These are phyloP conservation scores for Pleurozium schreberi DNA, from an alignment of 225 moss, liverwort and hornwort genomes.

Conservation along the genomic window DNA sequence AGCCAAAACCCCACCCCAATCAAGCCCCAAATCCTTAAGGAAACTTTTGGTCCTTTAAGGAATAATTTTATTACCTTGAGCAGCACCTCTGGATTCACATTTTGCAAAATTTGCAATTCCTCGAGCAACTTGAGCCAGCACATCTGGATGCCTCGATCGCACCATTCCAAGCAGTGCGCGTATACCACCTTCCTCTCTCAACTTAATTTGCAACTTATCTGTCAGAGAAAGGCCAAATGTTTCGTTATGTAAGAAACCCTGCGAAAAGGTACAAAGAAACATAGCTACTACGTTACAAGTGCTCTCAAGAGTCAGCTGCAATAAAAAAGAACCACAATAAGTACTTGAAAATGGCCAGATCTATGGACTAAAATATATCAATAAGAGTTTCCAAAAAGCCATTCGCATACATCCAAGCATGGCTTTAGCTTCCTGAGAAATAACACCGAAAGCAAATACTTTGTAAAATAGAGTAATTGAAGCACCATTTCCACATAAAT, in stretches of 20 bases:
- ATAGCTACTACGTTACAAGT: background rate
- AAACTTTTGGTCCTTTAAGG: background rate
- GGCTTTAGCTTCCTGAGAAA: background rate
- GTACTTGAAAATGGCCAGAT: background rate
- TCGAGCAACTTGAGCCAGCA: slow-evolving; percentile 94
- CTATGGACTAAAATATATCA: background rate
- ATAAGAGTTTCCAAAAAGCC: background rate
- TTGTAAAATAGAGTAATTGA: background rate
- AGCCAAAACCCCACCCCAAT: background rate
- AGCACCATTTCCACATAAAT: slow-evolving; percentile 86
- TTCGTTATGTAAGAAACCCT: background rate
- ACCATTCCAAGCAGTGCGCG: slow-evolving; percentile 95
- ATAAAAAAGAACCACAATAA: background rate
- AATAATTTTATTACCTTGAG: slow-evolving; percentile 46
- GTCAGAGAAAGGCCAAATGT: background rate
- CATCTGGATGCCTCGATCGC: slow-evolving; percentile 89
- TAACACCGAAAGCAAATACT: background rate
- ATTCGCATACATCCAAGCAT: background rate
- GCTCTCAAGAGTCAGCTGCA: background rate
- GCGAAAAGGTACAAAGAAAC: background rate
- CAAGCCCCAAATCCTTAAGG: background rate
- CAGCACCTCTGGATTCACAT: slow-evolving; percentile 96
- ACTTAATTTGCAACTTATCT: slow-evolving; percentile 90
- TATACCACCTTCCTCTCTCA: slow-evolving; percentile 96
- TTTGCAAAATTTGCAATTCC: slow-evolving; percentile 99